phyloP scores from a whole-genome alignment of 163 green algal species.

The Scenedesmus sp. region DNA sequence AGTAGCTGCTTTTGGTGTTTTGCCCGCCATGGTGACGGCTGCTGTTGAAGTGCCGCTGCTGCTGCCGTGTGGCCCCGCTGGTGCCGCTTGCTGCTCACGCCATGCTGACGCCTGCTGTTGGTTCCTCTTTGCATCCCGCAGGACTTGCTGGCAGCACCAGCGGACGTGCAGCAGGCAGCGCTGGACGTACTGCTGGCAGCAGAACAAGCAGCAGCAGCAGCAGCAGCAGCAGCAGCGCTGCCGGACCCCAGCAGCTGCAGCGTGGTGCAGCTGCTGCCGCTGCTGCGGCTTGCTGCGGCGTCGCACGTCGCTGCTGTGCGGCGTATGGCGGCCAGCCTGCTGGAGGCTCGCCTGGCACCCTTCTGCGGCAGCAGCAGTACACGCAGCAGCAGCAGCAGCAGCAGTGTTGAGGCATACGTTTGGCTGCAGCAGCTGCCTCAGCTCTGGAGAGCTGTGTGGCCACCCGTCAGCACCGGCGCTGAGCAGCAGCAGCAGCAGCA shows the following conservation, averaged over 20 bases:
- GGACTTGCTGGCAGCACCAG: constrained; percentile 14
- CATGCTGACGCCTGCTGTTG: not conserved
- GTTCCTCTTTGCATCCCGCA: constrained; percentile 6
- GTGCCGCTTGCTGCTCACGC: no score
- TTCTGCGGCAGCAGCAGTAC: constrained; percentile 34
- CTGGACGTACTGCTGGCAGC: constrained; percentile 31
- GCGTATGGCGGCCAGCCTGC: not conserved
- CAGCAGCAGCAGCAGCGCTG: constrained; percentile 33
- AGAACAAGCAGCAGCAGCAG: not conserved
- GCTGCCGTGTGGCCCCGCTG: no score
- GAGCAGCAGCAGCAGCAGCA: not conserved
- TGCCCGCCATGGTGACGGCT: no score
- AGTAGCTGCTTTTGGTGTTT: no score
- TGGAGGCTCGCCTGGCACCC: not conserved
- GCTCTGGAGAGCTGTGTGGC: not conserved
- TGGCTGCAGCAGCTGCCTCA: constrained; percentile 50
- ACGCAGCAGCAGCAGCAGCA: constrained; percentile 35
- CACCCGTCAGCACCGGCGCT: not conserved
- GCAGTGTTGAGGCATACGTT: not conserved
- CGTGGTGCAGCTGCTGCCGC: constrained; percentile 44
- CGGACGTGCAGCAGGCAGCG: constrained; percentile 31
- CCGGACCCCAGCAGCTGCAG: not conserved
- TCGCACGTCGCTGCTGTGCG: constrained; percentile 3
- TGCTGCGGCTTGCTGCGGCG: constrained; percentile 49
- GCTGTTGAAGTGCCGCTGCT: no score